These are phyloP conservation scores for Hypocreales sp. DNA, from an alignment of 2,329 filamentous ascomycete genomes.

Conservation along the genomic window DNA sequence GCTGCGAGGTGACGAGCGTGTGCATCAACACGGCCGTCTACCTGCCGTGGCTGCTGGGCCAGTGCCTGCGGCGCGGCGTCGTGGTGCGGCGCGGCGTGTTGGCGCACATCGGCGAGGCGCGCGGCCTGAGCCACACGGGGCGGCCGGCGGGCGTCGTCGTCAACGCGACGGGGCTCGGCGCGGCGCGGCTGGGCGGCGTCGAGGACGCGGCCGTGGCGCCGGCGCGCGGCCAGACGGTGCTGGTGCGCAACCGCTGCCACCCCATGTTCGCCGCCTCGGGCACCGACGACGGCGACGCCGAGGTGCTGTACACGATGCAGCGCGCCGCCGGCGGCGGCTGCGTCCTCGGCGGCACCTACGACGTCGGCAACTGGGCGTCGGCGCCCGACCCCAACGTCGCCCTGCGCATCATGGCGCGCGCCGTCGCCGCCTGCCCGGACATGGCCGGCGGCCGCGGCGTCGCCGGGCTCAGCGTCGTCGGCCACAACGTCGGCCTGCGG, in stretches of 20 bases:
- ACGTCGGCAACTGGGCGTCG: slow-evolving; percentile 65
- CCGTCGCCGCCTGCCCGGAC: slow-evolving; percentile 46
- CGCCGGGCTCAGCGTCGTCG: slow-evolving; percentile 56
- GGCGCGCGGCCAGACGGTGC: slow-evolving; percentile 65
- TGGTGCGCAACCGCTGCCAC: slow-evolving; percentile 65
- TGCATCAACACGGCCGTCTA: slow-evolving; percentile 89
- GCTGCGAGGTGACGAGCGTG: slow-evolving; percentile 63
- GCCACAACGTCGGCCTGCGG: slow-evolving; percentile 70
- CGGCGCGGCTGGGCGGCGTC: slow-evolving; percentile 66
- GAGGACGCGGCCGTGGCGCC: slow-evolving; percentile 59
- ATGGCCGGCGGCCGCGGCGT: slow-evolving; percentile 52
- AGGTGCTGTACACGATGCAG: slow-evolving; percentile 70
- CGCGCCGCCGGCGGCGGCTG: slow-evolving; percentile 69
- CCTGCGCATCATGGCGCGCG: slow-evolving; percentile 69
- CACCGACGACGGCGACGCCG: slow-evolving; percentile 56
- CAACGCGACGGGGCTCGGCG: slow-evolving; percentile 72
- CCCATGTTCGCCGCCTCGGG: slow-evolving; percentile 57
- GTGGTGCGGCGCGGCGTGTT: slow-evolving; percentile 47
- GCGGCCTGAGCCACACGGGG: slow-evolving; percentile 32
- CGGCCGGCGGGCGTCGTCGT: slow-evolving; percentile 52
- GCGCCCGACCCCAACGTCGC: slow-evolving; percentile 69
- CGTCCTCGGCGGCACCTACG: slow-evolving; percentile 73
- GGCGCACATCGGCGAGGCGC: slow-evolving; percentile 58
- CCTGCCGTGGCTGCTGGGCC: slow-evolving; percentile 68
- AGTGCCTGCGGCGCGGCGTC: slow-evolving; percentile 62